A percentile compares a stretch with the other conserved stretches of the same genome.
Evolutionary conservation across 495 filamentous ascomycete genomes (phyloP).

Genomic region (Neurospora tetrasperma): DNA sequence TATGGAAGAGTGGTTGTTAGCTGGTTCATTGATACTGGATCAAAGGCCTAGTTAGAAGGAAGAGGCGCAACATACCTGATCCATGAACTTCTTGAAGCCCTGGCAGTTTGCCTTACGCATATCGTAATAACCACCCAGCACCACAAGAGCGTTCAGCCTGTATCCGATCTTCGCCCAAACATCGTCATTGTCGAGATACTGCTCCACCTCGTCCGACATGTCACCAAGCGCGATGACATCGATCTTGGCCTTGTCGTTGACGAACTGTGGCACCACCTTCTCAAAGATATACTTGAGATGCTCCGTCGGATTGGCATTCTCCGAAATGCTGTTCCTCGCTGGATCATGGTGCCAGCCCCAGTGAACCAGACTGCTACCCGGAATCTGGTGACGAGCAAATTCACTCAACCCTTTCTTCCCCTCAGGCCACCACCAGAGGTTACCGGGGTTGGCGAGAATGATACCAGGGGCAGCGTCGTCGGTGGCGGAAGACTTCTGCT

Average conservation of each 20-base stretch:
- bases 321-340: slow-evolving; percentile 46
- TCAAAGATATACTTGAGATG: slow-evolving; percentile 60
- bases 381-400: slow-evolving; percentile 39
- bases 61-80: slow-evolving; percentile 28
- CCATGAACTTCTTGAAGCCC: slow-evolving; percentile 36
- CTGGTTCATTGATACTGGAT: neutral
- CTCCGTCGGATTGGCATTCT: slow-evolving; percentile 36
- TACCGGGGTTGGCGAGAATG: slow-evolving; percentile 62
- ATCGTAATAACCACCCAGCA: slow-evolving; percentile 31
- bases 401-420: slow-evolving; percentile 44
- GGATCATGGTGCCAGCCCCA: slow-evolving; percentile 25
- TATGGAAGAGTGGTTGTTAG: neutral
- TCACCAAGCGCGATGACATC: slow-evolving; percentile 57
- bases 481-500: slow-evolving; percentile 17
- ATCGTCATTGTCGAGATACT: slow-evolving; percentile 41
- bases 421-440: slow-evolving; percentile 57
- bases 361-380: slow-evolving; percentile 47
- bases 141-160: slow-evolving; percentile 27
- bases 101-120: slow-evolving; percentile 21
- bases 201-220: slow-evolving; percentile 40
- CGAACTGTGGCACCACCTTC: slow-evolving; percentile 40
- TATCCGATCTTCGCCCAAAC: slow-evolving; percentile 38
- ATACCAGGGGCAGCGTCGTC: slow-evolving; percentile 36
- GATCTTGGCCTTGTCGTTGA: slow-evolving; percentile 38
- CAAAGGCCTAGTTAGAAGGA: neutral